Conservation (phyloP, 75 land plant species). For the Adiantum capillusveneris region DNA sequence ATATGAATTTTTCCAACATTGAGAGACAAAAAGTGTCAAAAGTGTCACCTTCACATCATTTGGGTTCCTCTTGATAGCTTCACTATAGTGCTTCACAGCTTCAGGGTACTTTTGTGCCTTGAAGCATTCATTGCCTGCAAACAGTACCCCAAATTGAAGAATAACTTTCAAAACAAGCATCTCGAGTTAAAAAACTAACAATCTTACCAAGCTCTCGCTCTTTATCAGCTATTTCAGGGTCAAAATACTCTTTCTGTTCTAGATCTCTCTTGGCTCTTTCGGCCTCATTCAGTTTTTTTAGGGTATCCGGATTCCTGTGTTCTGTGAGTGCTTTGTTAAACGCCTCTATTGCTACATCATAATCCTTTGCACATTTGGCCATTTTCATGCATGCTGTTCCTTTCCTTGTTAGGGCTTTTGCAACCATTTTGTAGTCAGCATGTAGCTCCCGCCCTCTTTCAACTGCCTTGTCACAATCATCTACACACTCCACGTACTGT, state of each 20-base stretch:
- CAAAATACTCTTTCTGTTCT: constrained; percentile 88
- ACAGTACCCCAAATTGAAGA: not conserved
- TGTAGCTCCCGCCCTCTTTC: constrained; percentile 84
- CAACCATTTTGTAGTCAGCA: constrained; percentile 87
- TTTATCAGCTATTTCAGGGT: constrained; percentile 81
- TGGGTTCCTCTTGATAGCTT: constrained; percentile 85
- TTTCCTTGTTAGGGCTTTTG: constrained; percentile 88
- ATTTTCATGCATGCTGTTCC: constrained; percentile 83
- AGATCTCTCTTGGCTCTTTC: constrained; percentile 89
- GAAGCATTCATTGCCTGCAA: constrained; percentile 82
- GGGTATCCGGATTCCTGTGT: constrained; percentile 92
- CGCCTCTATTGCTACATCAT: constrained; percentile 84
- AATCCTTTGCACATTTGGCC: constrained; percentile 80
- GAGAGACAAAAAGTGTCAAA: too few relatives aligned
- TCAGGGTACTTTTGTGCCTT: constrained; percentile 93
- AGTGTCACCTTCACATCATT: constrained; percentile 81
- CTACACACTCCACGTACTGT: constrained; percentile 84
- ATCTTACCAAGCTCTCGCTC: constrained; percentile 88
- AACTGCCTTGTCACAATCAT: constrained; percentile 93
- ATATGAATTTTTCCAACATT: too few relatives aligned
- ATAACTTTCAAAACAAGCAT: not conserved
- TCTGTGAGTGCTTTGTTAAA: constrained; percentile 97
- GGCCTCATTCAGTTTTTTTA: constrained; percentile 94
- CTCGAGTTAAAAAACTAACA: not conserved
- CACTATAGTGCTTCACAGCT: constrained; percentile 88